A percentile compares a stretch with the other conserved stretches of the same genome.
These are phyloP conservation scores for Datisca glomerata DNA, from an alignment of 306 rosid genomes.

Conservation along the genomic window DNA sequence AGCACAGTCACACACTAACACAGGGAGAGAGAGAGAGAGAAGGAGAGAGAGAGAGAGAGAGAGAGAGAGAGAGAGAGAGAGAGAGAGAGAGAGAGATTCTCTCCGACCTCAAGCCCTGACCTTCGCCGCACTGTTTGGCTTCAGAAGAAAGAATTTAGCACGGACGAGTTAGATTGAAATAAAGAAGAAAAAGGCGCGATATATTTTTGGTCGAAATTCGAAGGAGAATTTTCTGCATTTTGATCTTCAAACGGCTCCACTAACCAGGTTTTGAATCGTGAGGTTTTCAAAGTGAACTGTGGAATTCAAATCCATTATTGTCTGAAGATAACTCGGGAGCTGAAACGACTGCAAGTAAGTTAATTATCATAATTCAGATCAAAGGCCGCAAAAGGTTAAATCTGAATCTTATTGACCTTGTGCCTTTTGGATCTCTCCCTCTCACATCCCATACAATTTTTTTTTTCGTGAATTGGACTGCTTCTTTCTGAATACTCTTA, in stretches of 20 bases:
- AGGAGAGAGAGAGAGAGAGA: slow-evolving; percentile 4
- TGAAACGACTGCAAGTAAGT: background rate
- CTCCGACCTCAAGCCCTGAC: slow-evolving; percentile 36
- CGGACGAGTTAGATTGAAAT: slow-evolving; percentile 4
- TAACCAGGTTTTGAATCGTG: too few species aligned
- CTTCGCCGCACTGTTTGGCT: slow-evolving; percentile 34
- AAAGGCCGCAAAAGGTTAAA: too few species aligned
- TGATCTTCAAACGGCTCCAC: slow-evolving; percentile 11
- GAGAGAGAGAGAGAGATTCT: slow-evolving; percentile 11
- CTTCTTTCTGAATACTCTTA: too few species aligned
- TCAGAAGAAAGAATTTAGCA: slow-evolving; percentile 18
- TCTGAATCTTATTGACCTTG: background rate
- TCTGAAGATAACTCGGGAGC: background rate
- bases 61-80: slow-evolving; percentile 9
- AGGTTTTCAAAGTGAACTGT: slow-evolving; percentile 4
- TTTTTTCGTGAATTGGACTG: background rate
- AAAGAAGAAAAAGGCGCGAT: too few species aligned
- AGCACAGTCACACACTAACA: too few species aligned
- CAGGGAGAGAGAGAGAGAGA: too few species aligned
- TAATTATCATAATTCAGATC: background rate
- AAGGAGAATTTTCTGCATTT: slow-evolving; percentile 11
- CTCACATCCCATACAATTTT: background rate
- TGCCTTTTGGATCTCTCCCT: background rate
- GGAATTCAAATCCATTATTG: background rate
- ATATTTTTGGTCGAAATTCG: too few species aligned